Percentiles rank a stretch among this genome's conserved stretches.
Conservation (phyloP, 805 yeast species). For the Ogataea pilisensis region DNA sequence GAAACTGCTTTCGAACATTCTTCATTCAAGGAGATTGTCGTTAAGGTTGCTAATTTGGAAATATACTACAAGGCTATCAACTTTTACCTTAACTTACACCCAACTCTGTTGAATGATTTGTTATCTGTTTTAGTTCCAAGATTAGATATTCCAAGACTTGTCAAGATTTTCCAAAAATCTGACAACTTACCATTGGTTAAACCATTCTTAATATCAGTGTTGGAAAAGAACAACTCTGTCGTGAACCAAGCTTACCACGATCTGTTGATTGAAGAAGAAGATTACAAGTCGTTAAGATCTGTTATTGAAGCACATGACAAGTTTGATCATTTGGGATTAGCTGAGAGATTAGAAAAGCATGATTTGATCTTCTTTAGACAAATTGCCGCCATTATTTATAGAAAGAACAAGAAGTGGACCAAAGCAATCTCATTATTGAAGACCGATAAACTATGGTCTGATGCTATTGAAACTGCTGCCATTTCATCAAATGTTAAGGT, state of each 20-base stretch:
- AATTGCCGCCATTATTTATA: conserved; percentile 89
- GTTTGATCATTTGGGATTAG: conserved; percentile 88
- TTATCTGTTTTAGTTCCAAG: conserved; percentile 81
- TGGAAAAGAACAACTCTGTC: conserved; percentile 82
- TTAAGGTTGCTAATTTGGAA: conserved; percentile 93
- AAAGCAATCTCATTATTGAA: conserved; percentile 86
- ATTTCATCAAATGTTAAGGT: conserved; percentile 72
- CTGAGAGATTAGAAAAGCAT: conserved; percentile 89
- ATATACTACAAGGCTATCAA: conserved; percentile 96
- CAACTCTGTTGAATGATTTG: conserved; percentile 83
- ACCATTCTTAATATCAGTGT: conserved; percentile 88
- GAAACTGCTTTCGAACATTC: conserved; percentile 90
- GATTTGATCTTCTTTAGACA: conserved; percentile 89
- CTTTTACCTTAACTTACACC: conserved; percentile 90
- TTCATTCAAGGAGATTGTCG: conserved; percentile 90
- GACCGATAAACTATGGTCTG: conserved; percentile 91
- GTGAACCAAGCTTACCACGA: conserved; percentile 96
- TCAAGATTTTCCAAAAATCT: conserved; percentile 88
- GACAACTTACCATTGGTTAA: conserved; percentile 95
- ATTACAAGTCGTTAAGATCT: conserved; percentile 81
- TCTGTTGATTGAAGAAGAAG: conserved; percentile 92
- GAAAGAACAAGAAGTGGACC: conserved; percentile 90
- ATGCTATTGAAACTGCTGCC: conserved; percentile 89
- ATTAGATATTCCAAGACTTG: conserved; percentile 91
- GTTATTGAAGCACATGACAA: conserved; percentile 88